Evolutionary conservation across 352 stramenopile species (phyloP).

Genomic region (Blastocystis sp.): DNA sequence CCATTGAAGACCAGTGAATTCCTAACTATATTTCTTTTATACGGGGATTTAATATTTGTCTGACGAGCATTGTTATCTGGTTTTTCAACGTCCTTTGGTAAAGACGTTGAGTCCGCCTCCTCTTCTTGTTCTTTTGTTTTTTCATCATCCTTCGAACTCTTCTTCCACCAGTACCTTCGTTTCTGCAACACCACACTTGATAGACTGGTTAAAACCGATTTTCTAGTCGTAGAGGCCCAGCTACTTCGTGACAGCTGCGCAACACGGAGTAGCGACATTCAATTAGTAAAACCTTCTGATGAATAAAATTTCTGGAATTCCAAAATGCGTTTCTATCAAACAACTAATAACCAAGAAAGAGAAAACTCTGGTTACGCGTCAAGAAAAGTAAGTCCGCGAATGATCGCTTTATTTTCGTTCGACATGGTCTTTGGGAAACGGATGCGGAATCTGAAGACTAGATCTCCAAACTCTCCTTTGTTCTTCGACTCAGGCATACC

Average conservation of each 20-base stretch:
- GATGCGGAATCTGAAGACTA: slow-evolving; percentile 47
- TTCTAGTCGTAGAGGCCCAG: background rate
- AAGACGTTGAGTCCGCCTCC: background rate
- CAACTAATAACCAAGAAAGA: background rate
- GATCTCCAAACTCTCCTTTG: slow-evolving; percentile 32
- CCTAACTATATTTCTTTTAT: background rate
- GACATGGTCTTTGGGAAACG: slow-evolving; percentile 34
- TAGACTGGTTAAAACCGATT: background rate
- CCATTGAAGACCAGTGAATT: background rate
- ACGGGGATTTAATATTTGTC: background rate
- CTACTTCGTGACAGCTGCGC: background rate
- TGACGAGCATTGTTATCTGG: background rate
- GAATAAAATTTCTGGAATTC: background rate
- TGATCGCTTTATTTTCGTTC: background rate
- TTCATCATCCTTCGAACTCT: background rate
- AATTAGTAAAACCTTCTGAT: background rate
- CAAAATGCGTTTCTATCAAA: background rate
- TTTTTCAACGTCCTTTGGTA: background rate
- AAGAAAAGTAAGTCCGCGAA: slow-evolving; percentile 24
- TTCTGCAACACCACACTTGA: background rate
- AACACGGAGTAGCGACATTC: background rate
- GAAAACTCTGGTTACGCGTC: slow-evolving; percentile 27
- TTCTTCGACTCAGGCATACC: slow-evolving; percentile 56
- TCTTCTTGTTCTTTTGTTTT: slow-evolving; percentile 2
- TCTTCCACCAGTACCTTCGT: background rate